Percentiles rank a stretch among this genome's conserved stretches.
These are phyloP conservation scores for Exidia glandulosa DNA, from an alignment of 768 basidiomycete species.

Conservation along the genomic window DNA sequence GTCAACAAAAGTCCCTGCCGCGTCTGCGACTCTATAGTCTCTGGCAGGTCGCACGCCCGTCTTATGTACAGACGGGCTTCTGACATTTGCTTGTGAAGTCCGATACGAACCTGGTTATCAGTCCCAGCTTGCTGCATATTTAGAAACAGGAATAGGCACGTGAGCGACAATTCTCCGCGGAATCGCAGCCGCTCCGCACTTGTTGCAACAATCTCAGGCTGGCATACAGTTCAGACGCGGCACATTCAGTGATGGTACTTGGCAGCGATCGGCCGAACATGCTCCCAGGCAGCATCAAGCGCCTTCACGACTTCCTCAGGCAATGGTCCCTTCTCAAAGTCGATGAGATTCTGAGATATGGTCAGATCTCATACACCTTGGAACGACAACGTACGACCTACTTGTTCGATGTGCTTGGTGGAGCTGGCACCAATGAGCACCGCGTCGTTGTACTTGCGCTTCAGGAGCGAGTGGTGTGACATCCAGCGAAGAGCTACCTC, in stretches of 20 bases:
- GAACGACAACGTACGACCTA: constrained; percentile 4
- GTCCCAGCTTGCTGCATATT: too few relatives aligned
- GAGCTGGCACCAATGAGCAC: constrained; percentile 56
- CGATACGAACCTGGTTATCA: too few relatives aligned
- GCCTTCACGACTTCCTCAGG: constrained; percentile 42
- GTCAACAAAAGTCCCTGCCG: background rate
- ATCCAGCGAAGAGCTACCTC: constrained; percentile 37
- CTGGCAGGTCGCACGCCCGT: too few relatives aligned
- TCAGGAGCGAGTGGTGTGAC: constrained; percentile 36
- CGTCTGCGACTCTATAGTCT: background rate
- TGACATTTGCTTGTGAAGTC: too few relatives aligned
- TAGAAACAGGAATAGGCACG: too few relatives aligned
- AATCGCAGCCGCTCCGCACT: too few relatives aligned
- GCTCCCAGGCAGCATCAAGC: constrained; percentile 41
- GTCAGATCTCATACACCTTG: background rate
- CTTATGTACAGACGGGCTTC: too few relatives aligned
- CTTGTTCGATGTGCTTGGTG: constrained; percentile 44
- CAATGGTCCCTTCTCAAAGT: constrained; percentile 48
- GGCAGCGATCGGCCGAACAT: constrained; percentile 29
- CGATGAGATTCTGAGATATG: constrained; percentile 29
- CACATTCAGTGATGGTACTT: constrained; percentile 28
- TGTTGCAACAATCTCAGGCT: too few relatives aligned
- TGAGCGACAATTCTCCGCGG: too few relatives aligned
- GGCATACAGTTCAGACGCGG: too few relatives aligned
- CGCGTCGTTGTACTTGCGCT: constrained; percentile 35